Conservation (phyloP, 2,329 filamentous ascomycete genomes). For the Trichophyton verrucosum region DNA sequence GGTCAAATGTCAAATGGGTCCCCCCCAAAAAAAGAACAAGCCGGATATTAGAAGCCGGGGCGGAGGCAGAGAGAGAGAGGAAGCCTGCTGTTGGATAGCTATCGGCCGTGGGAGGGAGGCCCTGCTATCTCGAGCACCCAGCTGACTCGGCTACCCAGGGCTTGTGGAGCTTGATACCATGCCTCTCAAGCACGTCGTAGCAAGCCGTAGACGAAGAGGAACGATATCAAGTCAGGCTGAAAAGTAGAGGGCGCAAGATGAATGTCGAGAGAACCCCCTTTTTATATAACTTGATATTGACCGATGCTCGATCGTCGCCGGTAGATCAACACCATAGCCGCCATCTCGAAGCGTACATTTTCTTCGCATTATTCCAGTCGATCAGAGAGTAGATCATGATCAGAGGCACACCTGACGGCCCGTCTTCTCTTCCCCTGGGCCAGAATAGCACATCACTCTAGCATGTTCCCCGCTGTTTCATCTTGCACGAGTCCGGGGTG, state of each 20-base stretch:
- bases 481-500: background rate
- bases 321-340: background rate
- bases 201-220: background rate
- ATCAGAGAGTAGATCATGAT: background rate
- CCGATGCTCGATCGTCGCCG: no score
- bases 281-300: background rate
- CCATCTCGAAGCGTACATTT: background rate
- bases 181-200: background rate
- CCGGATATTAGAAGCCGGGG: background rate
- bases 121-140: background rate
- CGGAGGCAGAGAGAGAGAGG: background rate
- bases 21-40: no score
- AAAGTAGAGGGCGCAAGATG: no score
- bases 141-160: slow-evolving; percentile 2
- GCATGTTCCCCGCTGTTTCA: background rate
- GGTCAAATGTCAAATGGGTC: no score
- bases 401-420: background rate
- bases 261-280: background rate
- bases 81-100: background rate
- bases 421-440: no score
- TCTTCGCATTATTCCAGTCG: background rate
- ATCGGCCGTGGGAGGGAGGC: background rate
- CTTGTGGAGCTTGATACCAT: slow-evolving; percentile 1
- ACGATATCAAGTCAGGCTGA: no score
- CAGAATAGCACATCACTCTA: no score